These are phyloP conservation scores for Glycine soja DNA, from an alignment of 306 rosid genomes.

Conservation along the genomic window DNA sequence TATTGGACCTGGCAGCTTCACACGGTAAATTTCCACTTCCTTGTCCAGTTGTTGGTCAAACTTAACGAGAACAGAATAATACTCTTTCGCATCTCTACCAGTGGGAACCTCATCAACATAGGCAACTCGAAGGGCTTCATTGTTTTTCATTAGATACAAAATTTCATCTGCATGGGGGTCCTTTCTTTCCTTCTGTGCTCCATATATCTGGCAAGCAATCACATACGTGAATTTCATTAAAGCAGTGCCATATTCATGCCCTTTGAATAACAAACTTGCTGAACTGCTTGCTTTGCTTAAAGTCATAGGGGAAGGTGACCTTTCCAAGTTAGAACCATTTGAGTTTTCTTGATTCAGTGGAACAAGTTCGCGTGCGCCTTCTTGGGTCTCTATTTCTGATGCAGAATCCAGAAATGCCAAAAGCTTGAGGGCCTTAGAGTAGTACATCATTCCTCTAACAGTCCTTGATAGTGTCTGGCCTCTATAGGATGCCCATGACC, in stretches of 20 bases:
- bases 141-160: constrained; percentile 69
- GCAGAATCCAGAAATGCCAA: constrained; percentile 94
- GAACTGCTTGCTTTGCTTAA: constrained; percentile 28
- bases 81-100: constrained; percentile 72
- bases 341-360: constrained; percentile 59
- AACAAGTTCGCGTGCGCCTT: constrained; percentile 71
- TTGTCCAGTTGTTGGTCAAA: constrained; percentile 69
- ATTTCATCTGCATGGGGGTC: constrained; percentile 86
- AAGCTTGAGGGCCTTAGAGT: constrained; percentile 89
- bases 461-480: constrained; percentile 92
- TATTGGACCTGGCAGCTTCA: constrained; percentile 87
- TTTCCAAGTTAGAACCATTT: constrained; percentile 51
- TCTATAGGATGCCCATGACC: constrained; percentile 94
- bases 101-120: constrained; percentile 80
- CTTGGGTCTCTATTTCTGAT: constrained; percentile 77
- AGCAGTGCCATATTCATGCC: constrained; percentile 84
- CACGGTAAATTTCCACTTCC: constrained; percentile 85
- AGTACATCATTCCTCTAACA: constrained; percentile 97
- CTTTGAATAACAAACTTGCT: constrained; percentile 64
- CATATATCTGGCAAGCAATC: constrained; percentile 94
- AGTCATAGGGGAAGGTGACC: constrained; percentile 45
- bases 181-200: constrained; percentile 81
- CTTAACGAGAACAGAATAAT: constrained; percentile 88
- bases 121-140: constrained; percentile 86
- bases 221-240: constrained; percentile 90